Evolutionary conservation across 2,329 filamentous ascomycete genomes (phyloP), one percentile per base, ranked within the genome.

Genomic region (Dactylellina cionopaga): DNA sequence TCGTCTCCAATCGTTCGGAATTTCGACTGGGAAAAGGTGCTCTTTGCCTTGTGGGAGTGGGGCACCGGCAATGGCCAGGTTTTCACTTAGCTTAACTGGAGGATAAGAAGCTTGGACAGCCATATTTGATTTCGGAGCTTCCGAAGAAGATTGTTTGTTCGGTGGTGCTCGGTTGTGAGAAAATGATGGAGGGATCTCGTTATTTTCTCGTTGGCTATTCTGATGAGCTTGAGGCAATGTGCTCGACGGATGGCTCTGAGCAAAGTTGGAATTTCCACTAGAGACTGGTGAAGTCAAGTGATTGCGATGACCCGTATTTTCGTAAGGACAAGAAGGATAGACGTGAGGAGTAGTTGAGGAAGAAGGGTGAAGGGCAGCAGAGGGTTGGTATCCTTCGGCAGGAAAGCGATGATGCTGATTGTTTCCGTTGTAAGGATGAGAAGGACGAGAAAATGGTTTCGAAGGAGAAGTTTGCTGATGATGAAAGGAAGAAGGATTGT

Each of bases 401-500:
- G n/a, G n/a, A n/a, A n/a, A n/a, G n/a, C n/a, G n/a, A n/a, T 13
- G 22, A 39, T 55, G 33, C 22, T 25, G 10, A n/a, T 41, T 19
- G 29, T 55, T 41, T 15, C 27, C 7, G n/a, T 41, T 24, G 13
- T n/a, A 47, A 5, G 55, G 37, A 33, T 58, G 37, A 39, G 2
- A 2, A 10, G 47, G 6, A 37, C 13, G 6, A 29, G 46, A 37
- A 33, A 47, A 54, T 17, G n/a, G n/a, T 17, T 35, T 47, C 13
- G 35, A 44, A 35, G 51, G 54, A 25, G 63, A 56, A 19, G 39
- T 31, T 2, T 22, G 25, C 22, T 37, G 46, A 33, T 51, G 66
- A 59, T 49, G 39, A 27, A 65, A 51, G 46, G 52, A 33, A 37
- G 68, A 39, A 59, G 68, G 47, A 29, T 59, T 46, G 33, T n/a